phyloP scores from a whole-genome alignment of 768 basidiomycete genomes.

The Amanita pseudoporphyria region DNA sequence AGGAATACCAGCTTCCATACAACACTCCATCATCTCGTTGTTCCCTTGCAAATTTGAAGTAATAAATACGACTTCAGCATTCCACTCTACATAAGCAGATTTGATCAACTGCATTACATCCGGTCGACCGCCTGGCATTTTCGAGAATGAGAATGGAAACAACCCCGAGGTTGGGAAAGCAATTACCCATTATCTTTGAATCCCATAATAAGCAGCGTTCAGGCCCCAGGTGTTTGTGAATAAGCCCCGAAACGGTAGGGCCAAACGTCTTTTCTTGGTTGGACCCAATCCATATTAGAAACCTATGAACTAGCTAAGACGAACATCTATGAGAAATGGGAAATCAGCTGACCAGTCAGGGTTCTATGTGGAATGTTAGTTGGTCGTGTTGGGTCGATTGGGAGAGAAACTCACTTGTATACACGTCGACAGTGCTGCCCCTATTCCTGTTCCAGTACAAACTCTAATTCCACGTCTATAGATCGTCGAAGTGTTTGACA shows the following conservation, averaged over 20 bases:
- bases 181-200: slow-evolving; percentile 52
- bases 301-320: slow-evolving; percentile 31
- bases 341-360: slow-evolving; percentile 32
- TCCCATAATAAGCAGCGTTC: slow-evolving; percentile 75
- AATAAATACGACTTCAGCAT: slow-evolving; percentile 77
- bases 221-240: slow-evolving; percentile 55
- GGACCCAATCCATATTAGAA: slow-evolving; percentile 77
- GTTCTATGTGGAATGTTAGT: slow-evolving; percentile 23
- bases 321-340: neutral
- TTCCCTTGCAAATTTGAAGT: slow-evolving; percentile 76
- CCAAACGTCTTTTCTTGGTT: slow-evolving; percentile 84
- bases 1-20: slow-evolving; percentile 60
- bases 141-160: neutral
- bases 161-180: neutral
- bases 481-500: slow-evolving; percentile 67
- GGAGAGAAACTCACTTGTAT: slow-evolving; percentile 48
- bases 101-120: slow-evolving; percentile 72
- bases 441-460: slow-evolving; percentile 79
- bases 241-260: slow-evolving; percentile 65
- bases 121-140: slow-evolving; percentile 50
- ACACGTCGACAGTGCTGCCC: slow-evolving; percentile 73
- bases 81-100: slow-evolving; percentile 67
- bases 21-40: slow-evolving; percentile 76
- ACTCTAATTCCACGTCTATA: slow-evolving; percentile 79
- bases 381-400: slow-evolving; percentile 1